A percentile compares a stretch with the other conserved stretches of the same genome.
These are phyloP conservation scores for Herpetomonas tarakana DNA, from an alignment of 208 protist species.

Conservation along the genomic window DNA sequence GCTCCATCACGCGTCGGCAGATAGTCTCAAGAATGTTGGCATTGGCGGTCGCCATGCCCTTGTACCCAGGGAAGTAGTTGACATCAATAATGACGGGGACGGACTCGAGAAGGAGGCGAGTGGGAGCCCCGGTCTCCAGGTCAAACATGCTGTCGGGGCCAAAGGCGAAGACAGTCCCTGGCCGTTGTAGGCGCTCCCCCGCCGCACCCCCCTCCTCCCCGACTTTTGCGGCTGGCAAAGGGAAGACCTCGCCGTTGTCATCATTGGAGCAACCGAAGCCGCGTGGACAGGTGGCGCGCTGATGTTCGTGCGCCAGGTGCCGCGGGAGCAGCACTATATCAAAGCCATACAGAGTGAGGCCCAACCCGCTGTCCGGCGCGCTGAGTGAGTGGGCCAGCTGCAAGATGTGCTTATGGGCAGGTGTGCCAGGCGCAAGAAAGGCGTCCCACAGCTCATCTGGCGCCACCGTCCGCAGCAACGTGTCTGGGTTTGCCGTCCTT, in stretches of 20 bases:
- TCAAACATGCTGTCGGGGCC: constrained; percentile 48
- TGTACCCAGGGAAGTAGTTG: constrained; percentile 88
- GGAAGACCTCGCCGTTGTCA: too few relatives aligned
- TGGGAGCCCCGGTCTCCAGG: constrained; percentile 42
- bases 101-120: constrained; percentile 39
- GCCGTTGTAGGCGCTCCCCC: background rate
- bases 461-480: constrained; percentile 8
- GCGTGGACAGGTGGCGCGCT: constrained; percentile 13
- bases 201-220: background rate
- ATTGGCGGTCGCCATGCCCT: constrained; percentile 42
- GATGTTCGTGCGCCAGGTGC: constrained; percentile 23
- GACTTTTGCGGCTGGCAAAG: background rate
- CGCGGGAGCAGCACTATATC: constrained; percentile 73
- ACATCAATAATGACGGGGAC: constrained; percentile 74
- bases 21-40: constrained; percentile 51
- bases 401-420: constrained; percentile 29
- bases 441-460: constrained; percentile 35
- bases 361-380: constrained; percentile 21
- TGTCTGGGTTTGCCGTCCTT: background rate
- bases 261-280: constrained; percentile 37
- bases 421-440: constrained; percentile 54
- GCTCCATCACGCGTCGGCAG: background rate
- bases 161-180: constrained; percentile 4
- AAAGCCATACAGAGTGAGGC: constrained; percentile 74
- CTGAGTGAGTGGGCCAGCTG: constrained; percentile 38